Evolutionary conservation across 2,329 filamentous ascomycete genomes (phyloP).

Genomic region (Botryosphaeria dothidea): DNA sequence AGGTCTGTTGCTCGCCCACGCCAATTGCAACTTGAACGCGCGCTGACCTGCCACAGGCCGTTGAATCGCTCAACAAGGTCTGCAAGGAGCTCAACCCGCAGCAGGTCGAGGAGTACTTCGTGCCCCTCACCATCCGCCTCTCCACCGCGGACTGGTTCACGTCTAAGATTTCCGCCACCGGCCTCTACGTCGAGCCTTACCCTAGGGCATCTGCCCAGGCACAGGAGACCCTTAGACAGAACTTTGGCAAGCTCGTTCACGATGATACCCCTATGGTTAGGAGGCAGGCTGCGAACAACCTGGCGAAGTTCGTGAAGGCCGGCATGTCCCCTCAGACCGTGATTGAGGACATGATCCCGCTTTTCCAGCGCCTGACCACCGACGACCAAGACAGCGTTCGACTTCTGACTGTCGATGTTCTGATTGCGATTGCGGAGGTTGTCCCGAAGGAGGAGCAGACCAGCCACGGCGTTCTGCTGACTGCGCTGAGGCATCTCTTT

Average conservation of each 20-base stretch:
- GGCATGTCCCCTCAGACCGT: conserved; percentile 82
- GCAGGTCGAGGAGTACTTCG: conserved; percentile 97
- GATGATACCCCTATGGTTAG: conserved; percentile 99
- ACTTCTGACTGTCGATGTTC: conserved; percentile 90
- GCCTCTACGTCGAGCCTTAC: conserved; percentile 92
- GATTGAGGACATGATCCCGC: conserved; percentile 97
- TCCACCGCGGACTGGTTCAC: conserved; percentile 99
- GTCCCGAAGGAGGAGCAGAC: conserved; percentile 98
- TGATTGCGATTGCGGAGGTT: conserved; percentile 94
- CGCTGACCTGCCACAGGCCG: conserved; percentile 64
- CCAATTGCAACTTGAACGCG: neutral
- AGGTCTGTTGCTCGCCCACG: conserved; percentile 58
- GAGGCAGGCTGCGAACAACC: conserved; percentile 92
- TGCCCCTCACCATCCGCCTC: conserved; percentile 90
- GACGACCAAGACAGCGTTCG: conserved; percentile 98
- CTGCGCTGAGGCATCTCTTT: conserved; percentile 87
- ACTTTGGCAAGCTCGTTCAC: conserved; percentile 90
- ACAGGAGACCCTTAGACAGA: conserved; percentile 87
- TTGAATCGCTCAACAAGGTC: conserved; percentile 99
- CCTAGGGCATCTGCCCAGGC: conserved; percentile 83
- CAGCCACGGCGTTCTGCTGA: conserved; percentile 90
- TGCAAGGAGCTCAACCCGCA: conserved; percentile 86
- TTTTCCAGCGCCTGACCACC: conserved; percentile 94
- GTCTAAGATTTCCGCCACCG: conserved; percentile 96
- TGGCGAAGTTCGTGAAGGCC: conserved; percentile 96